Percentiles rank a stretch among this genome's conserved stretches.
Conservation (phyloP, 768 basidiomycete genomes). For the Collybia nuda region DNA sequence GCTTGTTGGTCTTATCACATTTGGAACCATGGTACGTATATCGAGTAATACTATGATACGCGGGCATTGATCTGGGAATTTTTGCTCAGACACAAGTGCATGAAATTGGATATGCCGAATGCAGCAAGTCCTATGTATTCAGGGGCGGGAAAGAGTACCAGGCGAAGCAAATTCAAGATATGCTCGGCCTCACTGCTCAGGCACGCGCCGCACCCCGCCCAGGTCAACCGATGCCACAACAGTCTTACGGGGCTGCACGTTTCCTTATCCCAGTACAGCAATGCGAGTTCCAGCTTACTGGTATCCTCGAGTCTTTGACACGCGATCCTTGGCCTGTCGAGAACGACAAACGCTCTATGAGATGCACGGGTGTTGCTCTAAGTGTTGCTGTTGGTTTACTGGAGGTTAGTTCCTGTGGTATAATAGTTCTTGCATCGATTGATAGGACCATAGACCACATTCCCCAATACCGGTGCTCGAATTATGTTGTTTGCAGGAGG, state of each 20-base stretch:
- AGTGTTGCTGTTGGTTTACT: constrained; percentile 91
- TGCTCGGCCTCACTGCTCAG: constrained; percentile 85
- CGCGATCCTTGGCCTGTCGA: constrained; percentile 98
- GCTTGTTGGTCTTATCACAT: constrained; percentile 94
- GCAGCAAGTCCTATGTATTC: constrained; percentile 98
- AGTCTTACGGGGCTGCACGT: constrained; percentile 81
- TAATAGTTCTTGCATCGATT: not conserved
- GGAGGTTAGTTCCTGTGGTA: constrained; percentile 52
- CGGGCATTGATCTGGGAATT: not conserved
- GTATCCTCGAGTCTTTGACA: constrained; percentile 82
- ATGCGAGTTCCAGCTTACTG: constrained; percentile 94
- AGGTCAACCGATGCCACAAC: constrained; percentile 78
- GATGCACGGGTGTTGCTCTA: constrained; percentile 94
- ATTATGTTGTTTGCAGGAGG: constrained; percentile 98
- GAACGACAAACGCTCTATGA: constrained; percentile 86
- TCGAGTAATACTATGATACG: not conserved
- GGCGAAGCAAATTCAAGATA: constrained; percentile 96
- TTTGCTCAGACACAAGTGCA: constrained; percentile 88
- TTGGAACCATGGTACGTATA: constrained; percentile 86
- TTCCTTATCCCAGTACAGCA: constrained; percentile 92
- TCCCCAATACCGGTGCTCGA: constrained; percentile 93
- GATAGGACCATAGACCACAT: constrained; percentile 55
- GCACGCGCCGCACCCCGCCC: constrained; percentile 84
- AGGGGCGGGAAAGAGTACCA: constrained; percentile 96
- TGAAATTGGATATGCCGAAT: constrained; percentile 94